Evolutionary conservation across 257 asterid species (phyloP), one percentile per base, ranked within the genome.

Genomic region (Buddleja alternifolia): DNA sequence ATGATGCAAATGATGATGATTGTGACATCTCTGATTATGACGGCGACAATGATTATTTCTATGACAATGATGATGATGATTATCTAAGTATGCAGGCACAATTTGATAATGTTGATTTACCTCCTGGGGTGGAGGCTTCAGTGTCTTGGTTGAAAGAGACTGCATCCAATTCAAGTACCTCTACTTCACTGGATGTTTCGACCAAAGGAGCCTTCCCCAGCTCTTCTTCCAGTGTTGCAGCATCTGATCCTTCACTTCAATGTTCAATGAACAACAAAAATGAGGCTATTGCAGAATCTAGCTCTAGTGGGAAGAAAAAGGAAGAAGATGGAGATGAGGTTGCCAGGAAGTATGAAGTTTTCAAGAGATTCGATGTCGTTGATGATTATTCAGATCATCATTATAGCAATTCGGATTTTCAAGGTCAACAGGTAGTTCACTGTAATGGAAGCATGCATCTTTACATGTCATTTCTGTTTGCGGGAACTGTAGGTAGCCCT

Each of bases 91-190:
- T 85, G 88, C 86, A 85, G 73, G 83, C 84, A 21, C 88, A 82
- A 65, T 72, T 85, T 62, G 90, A 85, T 68, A 82, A 83, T 73
- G 86, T 62, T 60, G 90, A 85, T 82, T 75, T 85, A 67, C 90
- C 90, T 29, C 82, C 90, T 41, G 90, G 90, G 24, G 88, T 85
- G n/a, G 90, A 85, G 79, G 90, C 86, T 19, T 55, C 84, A 1
- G 73, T 85, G 67, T 52, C 88, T 45, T 85, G 88, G 90, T 72
- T 82, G 72, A 65, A 72, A 32, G 34, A 70, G 32, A 34, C 71
- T 51, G 8, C 71, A 20, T 29, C 61, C 47, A 66, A 71, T 50
- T 56, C 83, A 62, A 78, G 72, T 48, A 59, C 12, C 29, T 36
- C 71, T 41, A 56, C 34, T 50, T 60, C 77, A 7, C 41, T 16